Percentiles rank a stretch among this genome's conserved stretches.
phyloP scores from a whole-genome alignment of 2,329 filamentous ascomycete species.

The Ceratocystis alfenasii region DNA sequence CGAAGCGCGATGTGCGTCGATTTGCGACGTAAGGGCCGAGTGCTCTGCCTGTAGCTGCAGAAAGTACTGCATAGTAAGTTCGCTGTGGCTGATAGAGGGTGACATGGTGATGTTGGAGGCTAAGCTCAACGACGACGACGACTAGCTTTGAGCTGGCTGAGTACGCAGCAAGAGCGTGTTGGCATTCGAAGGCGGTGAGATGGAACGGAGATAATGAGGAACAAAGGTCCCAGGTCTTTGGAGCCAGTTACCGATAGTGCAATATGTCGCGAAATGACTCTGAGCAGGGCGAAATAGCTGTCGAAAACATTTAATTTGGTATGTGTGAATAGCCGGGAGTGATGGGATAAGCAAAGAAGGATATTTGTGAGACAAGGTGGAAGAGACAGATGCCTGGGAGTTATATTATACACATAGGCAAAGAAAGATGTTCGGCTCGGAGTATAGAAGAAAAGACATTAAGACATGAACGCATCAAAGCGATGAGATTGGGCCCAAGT shows the following conservation, averaged over 20 bases:
- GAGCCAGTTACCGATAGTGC: conserved; percentile 1
- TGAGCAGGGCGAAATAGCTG: conserved; percentile 5
- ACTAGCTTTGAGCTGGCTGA: background rate
- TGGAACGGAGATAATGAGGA: background rate
- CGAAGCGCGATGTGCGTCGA: conserved; percentile 32
- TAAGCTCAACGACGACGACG: no score
- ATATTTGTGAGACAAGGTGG: background rate
- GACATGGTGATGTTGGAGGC: conserved; percentile 6
- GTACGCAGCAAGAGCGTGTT: background rate
- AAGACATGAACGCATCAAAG: conserved; percentile 3
- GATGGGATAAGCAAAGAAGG: background rate
- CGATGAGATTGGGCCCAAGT: background rate
- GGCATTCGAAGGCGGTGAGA: background rate
- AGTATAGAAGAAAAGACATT: conserved; percentile 5
- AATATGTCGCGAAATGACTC: background rate
- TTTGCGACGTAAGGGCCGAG: conserved; percentile 40
- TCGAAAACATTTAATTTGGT: conserved; percentile 17
- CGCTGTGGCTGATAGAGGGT: conserved; percentile 28
- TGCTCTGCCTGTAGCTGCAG: conserved; percentile 43
- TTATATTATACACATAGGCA: background rate
- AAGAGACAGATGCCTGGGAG: background rate
- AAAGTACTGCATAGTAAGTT: conserved; percentile 43
- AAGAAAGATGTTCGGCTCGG: background rate
- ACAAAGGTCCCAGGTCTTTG: background rate
- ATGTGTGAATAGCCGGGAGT: background rate